Evolutionary conservation across 768 basidiomycete genomes (phyloP).

Genomic region (Lentinula aciculospora): DNA sequence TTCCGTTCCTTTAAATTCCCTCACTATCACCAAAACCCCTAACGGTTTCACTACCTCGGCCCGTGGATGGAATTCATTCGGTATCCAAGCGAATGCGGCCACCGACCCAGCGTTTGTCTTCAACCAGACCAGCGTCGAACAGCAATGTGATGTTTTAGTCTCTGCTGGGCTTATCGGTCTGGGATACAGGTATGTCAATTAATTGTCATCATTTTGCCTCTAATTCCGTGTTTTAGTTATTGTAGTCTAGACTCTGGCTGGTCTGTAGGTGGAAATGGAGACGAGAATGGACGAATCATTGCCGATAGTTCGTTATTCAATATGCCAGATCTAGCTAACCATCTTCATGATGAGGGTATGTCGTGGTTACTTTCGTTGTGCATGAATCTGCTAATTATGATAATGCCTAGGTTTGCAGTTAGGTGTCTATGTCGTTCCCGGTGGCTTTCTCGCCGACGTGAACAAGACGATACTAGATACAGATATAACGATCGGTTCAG

Average conservation of each 20-base stretch:
- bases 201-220: background rate
- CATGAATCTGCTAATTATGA: background rate
- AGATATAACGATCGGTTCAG: constrained; percentile 8
- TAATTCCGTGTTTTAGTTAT: background rate
- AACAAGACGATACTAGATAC: constrained; percentile 9
- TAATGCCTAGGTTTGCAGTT: background rate
- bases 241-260: constrained; percentile 10
- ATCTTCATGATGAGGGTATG: constrained; percentile 8
- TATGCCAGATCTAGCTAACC: constrained; percentile 4
- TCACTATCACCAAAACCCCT: constrained; percentile 6
- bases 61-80: constrained; percentile 10
- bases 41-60: constrained; percentile 7
- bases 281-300: constrained; percentile 9
- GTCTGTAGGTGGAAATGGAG: constrained; percentile 10
- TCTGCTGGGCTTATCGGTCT: constrained; percentile 1
- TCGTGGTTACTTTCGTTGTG: too few relatives aligned
- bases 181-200: background rate
- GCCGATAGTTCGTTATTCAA: constrained; percentile 4
- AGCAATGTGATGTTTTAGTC: constrained; percentile 5
- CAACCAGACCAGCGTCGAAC: constrained; percentile 4
- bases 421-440: constrained; percentile 9
- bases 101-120: constrained; percentile 3
- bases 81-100: constrained; percentile 7
- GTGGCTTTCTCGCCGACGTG: constrained; percentile 4
- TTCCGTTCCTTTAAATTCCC: constrained; percentile 5